Conservation (phyloP, 2,329 filamentous ascomycete species). For the Sporothrix variecibatus region DNA sequence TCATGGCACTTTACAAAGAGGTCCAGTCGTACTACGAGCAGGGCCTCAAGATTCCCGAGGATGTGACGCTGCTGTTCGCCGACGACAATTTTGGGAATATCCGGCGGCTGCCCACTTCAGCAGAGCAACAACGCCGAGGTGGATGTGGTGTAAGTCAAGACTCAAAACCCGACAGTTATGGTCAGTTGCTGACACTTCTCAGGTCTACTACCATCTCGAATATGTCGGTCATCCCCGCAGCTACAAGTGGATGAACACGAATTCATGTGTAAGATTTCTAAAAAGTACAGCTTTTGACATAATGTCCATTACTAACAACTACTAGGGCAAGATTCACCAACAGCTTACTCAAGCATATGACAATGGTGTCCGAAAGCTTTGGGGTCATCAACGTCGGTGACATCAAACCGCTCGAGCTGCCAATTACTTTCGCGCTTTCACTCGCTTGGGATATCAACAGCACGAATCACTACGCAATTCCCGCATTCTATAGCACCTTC, state of each 20-base stretch:
- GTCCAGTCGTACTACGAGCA: too few species aligned
- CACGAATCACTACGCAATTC: neutral
- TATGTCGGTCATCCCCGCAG: slow-evolving; percentile 63
- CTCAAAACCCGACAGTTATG: neutral
- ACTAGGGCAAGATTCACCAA: slow-evolving; percentile 8
- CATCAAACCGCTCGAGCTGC: slow-evolving; percentile 21
- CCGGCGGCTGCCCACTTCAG: slow-evolving; percentile 53
- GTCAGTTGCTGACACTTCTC: neutral
- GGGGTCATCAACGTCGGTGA: slow-evolving; percentile 22
- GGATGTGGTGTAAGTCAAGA: slow-evolving; percentile 54
- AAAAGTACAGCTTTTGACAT: too few species aligned
- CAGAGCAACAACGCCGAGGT: slow-evolving; percentile 54
- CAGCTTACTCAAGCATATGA: neutral
- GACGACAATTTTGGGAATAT: slow-evolving; percentile 66
- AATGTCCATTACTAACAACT: too few species aligned
- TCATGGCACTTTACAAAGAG: too few species aligned
- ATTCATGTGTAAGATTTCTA: slow-evolving; percentile 37
- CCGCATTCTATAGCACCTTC: neutral
- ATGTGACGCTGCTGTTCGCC: slow-evolving; percentile 62
- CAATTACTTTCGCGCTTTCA: neutral
- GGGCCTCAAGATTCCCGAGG: too few species aligned
- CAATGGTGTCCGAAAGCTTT: neutral
- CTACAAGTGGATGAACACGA: slow-evolving; percentile 65
- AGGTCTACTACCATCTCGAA: slow-evolving; percentile 58
- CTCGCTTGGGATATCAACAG: neutral